Conservation (phyloP, 495 filamentous ascomycete genomes). For the Trichoderma gamsii region DNA sequence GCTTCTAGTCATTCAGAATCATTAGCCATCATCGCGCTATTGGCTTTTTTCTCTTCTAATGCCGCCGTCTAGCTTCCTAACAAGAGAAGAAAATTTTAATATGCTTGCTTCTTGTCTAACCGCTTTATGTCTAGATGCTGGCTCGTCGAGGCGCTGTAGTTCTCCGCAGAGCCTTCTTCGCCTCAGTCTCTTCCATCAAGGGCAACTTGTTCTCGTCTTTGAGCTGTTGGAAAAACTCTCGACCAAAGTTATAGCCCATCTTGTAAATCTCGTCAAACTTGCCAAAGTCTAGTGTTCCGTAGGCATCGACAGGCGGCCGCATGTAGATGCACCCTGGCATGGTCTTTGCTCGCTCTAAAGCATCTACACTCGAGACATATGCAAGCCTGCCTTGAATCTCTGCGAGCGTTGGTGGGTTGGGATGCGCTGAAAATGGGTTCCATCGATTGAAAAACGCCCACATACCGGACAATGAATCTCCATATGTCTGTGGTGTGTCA, state of each 20-base stretch:
- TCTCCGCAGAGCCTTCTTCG: conserved; percentile 79
- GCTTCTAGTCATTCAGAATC: neutral
- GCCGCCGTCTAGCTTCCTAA: neutral
- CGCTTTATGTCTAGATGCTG: conserved; percentile 58
- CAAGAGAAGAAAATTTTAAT: neutral
- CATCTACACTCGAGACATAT: conserved; percentile 89
- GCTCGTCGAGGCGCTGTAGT: conserved; percentile 91
- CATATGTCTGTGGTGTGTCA: conserved; percentile 80
- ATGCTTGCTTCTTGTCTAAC: neutral
- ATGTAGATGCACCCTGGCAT: conserved; percentile 88
- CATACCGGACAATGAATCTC: conserved; percentile 89
- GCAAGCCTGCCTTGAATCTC: conserved; percentile 94
- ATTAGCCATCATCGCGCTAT: neutral
- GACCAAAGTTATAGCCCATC: conserved; percentile 80
- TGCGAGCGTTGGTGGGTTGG: conserved; percentile 89
- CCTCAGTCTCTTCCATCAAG: conserved; percentile 65
- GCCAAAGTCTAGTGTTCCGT: conserved; percentile 90
- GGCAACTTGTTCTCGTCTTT: conserved; percentile 70
- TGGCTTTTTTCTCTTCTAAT: neutral
- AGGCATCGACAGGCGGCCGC: conserved; percentile 88
- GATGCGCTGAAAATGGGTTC: conserved; percentile 83
- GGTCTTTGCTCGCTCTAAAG: conserved; percentile 85
- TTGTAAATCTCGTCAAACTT: conserved; percentile 96
- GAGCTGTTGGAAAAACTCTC: conserved; percentile 65
- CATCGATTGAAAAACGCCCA: conserved; percentile 92